Evolutionary conservation across 2,329 filamentous ascomycete genomes (phyloP).

Genomic region (Penicillium sp.): DNA sequence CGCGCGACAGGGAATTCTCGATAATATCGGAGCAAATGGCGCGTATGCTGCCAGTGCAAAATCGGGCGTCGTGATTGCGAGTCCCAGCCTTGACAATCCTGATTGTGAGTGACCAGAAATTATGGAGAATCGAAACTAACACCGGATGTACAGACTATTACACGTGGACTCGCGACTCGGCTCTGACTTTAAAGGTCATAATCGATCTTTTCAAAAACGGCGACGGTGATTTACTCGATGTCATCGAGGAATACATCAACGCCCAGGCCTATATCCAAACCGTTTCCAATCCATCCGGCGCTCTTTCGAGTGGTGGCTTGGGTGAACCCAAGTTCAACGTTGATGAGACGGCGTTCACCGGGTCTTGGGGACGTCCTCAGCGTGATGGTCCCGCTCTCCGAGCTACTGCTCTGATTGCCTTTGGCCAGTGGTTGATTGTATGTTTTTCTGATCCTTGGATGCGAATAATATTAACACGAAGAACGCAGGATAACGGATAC

Average conservation of each 20-base stretch:
- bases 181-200: slow-evolving; percentile 66
- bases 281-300: slow-evolving; percentile 68
- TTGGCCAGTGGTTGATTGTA: slow-evolving; percentile 67
- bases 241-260: slow-evolving; percentile 67
- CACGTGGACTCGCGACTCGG: slow-evolving; percentile 75
- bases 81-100: slow-evolving; percentile 54
- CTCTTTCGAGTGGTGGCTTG: slow-evolving; percentile 51
- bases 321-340: slow-evolving; percentile 73
- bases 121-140: background rate
- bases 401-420: slow-evolving; percentile 69
- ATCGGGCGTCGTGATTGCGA: slow-evolving; percentile 55
- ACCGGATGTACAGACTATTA: slow-evolving; percentile 62
- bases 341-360: slow-evolving; percentile 60
- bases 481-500: slow-evolving; percentile 52
- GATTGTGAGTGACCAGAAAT: slow-evolving; percentile 45
- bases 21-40: slow-evolving; percentile 56
- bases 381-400: slow-evolving; percentile 75
- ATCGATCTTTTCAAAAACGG: slow-evolving; percentile 66
- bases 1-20: slow-evolving; percentile 52
- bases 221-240: slow-evolving; percentile 55
- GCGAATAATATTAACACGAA: slow-evolving; percentile 2
- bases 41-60: slow-evolving; percentile 48
- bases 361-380: slow-evolving; percentile 74
- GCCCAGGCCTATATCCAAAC: slow-evolving; percentile 66
- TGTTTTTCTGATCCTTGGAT: background rate